phyloP scores from a whole-genome alignment of 2,329 filamentous ascomycete species.

The Fusarium citri region DNA sequence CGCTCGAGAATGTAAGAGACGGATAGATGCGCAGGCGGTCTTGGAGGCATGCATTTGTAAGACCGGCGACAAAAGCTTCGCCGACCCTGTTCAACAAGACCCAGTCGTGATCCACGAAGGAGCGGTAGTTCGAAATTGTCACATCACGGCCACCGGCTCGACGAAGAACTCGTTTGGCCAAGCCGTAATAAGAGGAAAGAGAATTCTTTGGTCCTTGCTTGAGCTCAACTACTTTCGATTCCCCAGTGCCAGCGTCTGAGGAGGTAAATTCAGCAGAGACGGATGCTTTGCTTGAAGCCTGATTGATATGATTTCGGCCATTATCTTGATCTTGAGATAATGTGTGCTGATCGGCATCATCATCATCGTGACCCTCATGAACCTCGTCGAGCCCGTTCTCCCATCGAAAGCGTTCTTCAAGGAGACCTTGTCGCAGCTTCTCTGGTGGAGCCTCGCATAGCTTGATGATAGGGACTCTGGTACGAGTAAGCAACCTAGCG shows the following conservation, averaged over 20 bases:
- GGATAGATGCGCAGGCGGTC: slow-evolving; percentile 58
- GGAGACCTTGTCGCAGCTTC: slow-evolving; percentile 69
- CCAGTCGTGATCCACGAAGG: slow-evolving; percentile 59
- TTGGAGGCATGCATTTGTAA: slow-evolving; percentile 60
- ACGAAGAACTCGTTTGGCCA: slow-evolving; percentile 63
- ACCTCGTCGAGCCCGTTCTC: slow-evolving; percentile 66
- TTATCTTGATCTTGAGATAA: slow-evolving; percentile 42
- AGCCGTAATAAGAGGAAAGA: slow-evolving; percentile 59
- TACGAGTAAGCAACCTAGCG: slow-evolving; percentile 80
- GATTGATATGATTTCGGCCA: slow-evolving; percentile 22
- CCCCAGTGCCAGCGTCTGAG: slow-evolving; percentile 24
- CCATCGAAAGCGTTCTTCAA: slow-evolving; percentile 77
- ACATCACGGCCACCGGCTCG: slow-evolving; percentile 63
- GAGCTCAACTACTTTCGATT: slow-evolving; percentile 49
- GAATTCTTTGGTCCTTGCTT: slow-evolving; percentile 57
- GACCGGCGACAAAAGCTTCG: slow-evolving; percentile 65
- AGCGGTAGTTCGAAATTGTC: slow-evolving; percentile 58
- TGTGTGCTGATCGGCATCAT: slow-evolving; percentile 50
- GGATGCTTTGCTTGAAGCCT: slow-evolving; percentile 6
- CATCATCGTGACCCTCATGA: slow-evolving; percentile 51
- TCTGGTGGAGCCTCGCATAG: slow-evolving; percentile 78
- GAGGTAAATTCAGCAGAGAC: slow-evolving; percentile 38
- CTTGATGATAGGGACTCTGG: slow-evolving; percentile 88
- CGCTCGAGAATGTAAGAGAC: slow-evolving; percentile 58
- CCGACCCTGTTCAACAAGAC: slow-evolving; percentile 64